phyloP scores from a whole-genome alignment of 208 protist species.

The Crithidia mellificae region DNA sequence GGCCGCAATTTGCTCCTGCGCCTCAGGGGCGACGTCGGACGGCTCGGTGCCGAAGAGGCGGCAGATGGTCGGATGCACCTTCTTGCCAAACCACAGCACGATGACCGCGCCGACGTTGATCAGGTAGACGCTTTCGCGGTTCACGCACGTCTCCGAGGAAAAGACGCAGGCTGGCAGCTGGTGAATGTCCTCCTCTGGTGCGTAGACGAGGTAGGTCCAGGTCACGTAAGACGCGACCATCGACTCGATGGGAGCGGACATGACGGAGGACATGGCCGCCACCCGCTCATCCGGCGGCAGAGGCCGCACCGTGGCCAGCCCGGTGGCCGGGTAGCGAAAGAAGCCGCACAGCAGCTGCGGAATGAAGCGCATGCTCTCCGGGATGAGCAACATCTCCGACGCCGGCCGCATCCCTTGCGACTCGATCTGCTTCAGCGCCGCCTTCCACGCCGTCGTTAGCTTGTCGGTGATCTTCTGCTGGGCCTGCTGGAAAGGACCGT shows the following conservation, averaged over 20 bases:
- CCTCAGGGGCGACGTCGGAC: slow-evolving; percentile 24
- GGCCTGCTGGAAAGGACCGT: slow-evolving; percentile 57
- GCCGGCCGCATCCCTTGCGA: slow-evolving; percentile 39
- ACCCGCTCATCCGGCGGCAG: slow-evolving; percentile 74
- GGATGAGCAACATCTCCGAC: slow-evolving; percentile 58
- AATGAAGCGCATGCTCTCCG: slow-evolving; percentile 76
- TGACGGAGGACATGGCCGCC: slow-evolving; percentile 72
- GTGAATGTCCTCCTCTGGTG: slow-evolving; percentile 46
- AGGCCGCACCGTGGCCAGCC: slow-evolving; percentile 39
- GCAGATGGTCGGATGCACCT: slow-evolving; percentile 43
- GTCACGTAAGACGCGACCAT: slow-evolving; percentile 69
- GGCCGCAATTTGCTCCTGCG: slow-evolving; percentile 21
- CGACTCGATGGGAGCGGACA: slow-evolving; percentile 62
- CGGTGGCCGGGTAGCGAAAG: slow-evolving; percentile 62
- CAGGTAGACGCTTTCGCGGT: slow-evolving; percentile 61
- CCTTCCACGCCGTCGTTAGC: slow-evolving; percentile 51
- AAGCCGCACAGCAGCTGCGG: slow-evolving; percentile 81
- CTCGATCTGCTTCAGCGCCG: slow-evolving; percentile 49
- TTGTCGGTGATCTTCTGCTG: slow-evolving; percentile 62
- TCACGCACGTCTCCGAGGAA: slow-evolving; percentile 61
- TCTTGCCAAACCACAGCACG: slow-evolving; percentile 78
- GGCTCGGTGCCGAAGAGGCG: slow-evolving; percentile 47
- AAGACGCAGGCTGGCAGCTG: slow-evolving; percentile 60
- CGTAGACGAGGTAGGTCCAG: slow-evolving; percentile 78
- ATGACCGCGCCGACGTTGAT: slow-evolving; percentile 57